Percentiles rank a stretch among this genome's conserved stretches.
Evolutionary conservation across 2,329 filamentous ascomycete genomes (phyloP).

Genomic region (Phialemoniopsis sp.): DNA sequence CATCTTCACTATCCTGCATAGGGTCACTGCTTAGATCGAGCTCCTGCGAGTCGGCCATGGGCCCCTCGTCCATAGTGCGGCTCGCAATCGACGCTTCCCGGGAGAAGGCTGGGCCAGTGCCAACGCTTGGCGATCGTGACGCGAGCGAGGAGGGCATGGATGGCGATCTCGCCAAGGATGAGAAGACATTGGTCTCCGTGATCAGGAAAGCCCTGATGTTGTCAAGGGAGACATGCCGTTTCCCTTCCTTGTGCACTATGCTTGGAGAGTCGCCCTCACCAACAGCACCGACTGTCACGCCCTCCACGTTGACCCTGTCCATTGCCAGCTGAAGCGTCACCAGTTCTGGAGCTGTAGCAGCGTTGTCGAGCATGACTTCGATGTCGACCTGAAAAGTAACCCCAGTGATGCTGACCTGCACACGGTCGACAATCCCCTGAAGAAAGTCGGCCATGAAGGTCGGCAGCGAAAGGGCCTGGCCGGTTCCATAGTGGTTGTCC

Average conservation of each 20-base stretch:
- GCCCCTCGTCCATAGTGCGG: conserved; percentile 7
- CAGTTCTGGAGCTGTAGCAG: conserved; percentile 41
- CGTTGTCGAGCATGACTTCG: conserved; percentile 46
- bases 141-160: conserved; percentile 54
- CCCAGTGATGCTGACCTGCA: conserved; percentile 61
- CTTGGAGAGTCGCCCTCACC: conserved; percentile 23
- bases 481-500: conserved; percentile 61
- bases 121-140: conserved; percentile 33
- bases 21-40: conserved; percentile 26
- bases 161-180: conserved; percentile 52
- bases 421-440: conserved; percentile 68
- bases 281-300: conserved; percentile 43
- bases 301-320: conserved; percentile 62
- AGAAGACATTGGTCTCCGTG: conserved; percentile 64
- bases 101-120: not conserved
- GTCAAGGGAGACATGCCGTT: conserved; percentile 59
- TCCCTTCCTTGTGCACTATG: conserved; percentile 54
- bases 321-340: conserved; percentile 64
- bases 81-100: conserved; percentile 8
- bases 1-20: conserved; percentile 49
- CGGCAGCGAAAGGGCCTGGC: conserved; percentile 65
- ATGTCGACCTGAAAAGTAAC: conserved; percentile 65
- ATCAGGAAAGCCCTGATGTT: conserved; percentile 62
- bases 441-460: conserved; percentile 68
- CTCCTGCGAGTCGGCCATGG: conserved; percentile 26